Base-by-base conservation (phyloP, 2,329 filamentous ascomycete genomes). In the Penicillium occitanis region DNA sequence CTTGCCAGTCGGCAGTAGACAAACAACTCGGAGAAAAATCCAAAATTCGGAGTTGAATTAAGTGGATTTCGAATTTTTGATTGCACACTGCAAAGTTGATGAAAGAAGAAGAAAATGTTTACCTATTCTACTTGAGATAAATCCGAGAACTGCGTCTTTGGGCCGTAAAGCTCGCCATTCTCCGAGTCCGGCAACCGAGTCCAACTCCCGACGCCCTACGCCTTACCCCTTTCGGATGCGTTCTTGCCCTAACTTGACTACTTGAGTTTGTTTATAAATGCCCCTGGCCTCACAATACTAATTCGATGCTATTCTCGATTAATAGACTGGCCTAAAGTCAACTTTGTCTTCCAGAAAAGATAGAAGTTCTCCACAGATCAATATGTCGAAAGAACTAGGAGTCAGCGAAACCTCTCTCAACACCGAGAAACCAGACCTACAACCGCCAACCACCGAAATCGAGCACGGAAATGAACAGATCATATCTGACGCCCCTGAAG, bases 401-500 rank as follows among this genome's bases (percentile, higher is more conserved):
- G 8, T 11, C 3, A 25, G 22, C 14, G 40, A 46, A 17, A 42
- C 22, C 35, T 46, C 25, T 25, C 25, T 37, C 35, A 14, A 22
- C 22, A 37, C 22, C 11, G 22, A 46, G 19, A 19, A 51, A 51
- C n/a, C 14, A 13, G 3, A 28, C 13, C 50, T 37, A 11, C 44
- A 37, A 22, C 42, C 10, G 2, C 37, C 33, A 14, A 42, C 25
- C 3, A 48, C 50, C 25, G 37, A 46, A n/a, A 14, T 30, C 7
- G 37, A 58, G 30, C 17, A 3, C 17, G 35, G 44, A 13, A 28
- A 66, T 8, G 37, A 67, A 2, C 60, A 64, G 2, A 5, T 30
- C 6, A 35, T 30, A 5, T 25, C 14, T 30, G 77, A 14, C 76
- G 79, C 33, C 11, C 77, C 28, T 58, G 73, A 68, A 65, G 72